Evolutionary conservation across 1,284 basidiomycete species (phyloP).

Genomic region (Puccinia brachypodii): DNA sequence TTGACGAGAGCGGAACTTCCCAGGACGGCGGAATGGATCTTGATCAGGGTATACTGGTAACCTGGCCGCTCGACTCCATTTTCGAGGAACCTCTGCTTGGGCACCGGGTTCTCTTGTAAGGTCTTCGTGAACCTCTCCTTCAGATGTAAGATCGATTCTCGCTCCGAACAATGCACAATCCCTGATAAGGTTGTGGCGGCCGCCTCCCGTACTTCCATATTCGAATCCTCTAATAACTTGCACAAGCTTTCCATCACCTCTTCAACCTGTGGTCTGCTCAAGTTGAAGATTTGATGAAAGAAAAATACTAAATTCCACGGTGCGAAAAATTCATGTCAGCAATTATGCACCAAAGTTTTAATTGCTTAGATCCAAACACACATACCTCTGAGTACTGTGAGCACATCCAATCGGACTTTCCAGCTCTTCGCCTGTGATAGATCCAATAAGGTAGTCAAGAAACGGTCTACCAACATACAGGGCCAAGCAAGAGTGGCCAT

Average conservation of each 20-base stretch:
- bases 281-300: slow-evolving; percentile 70
- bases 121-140: slow-evolving; percentile 79
- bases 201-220: slow-evolving; percentile 90
- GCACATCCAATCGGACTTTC: slow-evolving; percentile 60
- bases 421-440: slow-evolving; percentile 60
- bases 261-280: slow-evolving; percentile 50
- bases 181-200: slow-evolving; percentile 85
- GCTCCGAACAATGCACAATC: slow-evolving; percentile 87
- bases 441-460: slow-evolving; percentile 58
- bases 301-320: slow-evolving; percentile 77
- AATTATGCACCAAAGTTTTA: slow-evolving; percentile 46
- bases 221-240: slow-evolving; percentile 81
- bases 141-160: slow-evolving; percentile 79
- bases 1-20: slow-evolving; percentile 77
- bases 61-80: slow-evolving; percentile 62
- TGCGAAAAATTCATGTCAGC: slow-evolving; percentile 61
- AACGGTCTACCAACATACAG: slow-evolving; percentile 58
- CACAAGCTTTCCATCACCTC: slow-evolving; percentile 62
- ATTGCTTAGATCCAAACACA: slow-evolving; percentile 65
- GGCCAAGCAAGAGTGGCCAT: slow-evolving; percentile 60
- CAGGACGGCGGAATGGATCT: slow-evolving; percentile 83
- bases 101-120: slow-evolving; percentile 66
- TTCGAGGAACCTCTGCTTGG: slow-evolving; percentile 65
- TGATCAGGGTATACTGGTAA: slow-evolving; percentile 73
- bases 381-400: slow-evolving; percentile 68